A percentile compares a stretch with the other conserved stretches of the same genome.
Evolutionary conservation across 305 asterid species (phyloP).

Genomic region (Fraxinus xanthoxyloides): DNA sequence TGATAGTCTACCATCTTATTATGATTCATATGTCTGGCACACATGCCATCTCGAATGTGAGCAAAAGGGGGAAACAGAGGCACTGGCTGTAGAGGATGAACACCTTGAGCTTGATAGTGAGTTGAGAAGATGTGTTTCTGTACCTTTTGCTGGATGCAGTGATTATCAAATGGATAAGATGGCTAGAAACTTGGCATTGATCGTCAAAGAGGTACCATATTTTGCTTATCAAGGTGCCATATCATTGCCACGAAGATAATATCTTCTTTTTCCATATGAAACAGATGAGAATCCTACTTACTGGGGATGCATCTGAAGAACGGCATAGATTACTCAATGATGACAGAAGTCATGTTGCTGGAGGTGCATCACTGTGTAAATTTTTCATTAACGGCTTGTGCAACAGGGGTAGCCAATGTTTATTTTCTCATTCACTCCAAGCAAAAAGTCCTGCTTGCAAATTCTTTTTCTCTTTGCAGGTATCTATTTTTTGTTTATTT

Average conservation of each 20-base stretch:
- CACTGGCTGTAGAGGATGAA: slow-evolving; percentile 36
- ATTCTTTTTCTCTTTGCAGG: slow-evolving; percentile 89
- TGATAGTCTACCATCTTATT: slow-evolving; percentile 47
- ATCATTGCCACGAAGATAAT: slow-evolving; percentile 21
- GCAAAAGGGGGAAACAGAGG: slow-evolving; percentile 34
- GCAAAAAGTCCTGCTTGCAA: slow-evolving; percentile 66
- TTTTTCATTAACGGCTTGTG: slow-evolving; percentile 64
- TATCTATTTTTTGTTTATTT: slow-evolving; percentile 26
- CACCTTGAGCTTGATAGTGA: slow-evolving; percentile 43
- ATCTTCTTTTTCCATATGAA: slow-evolving; percentile 26
- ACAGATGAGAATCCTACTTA: slow-evolving; percentile 68
- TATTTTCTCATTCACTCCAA: slow-evolving; percentile 68
- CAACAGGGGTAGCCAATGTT: slow-evolving; percentile 74
- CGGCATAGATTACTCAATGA: slow-evolving; percentile 14
- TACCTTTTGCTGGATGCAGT: slow-evolving; percentile 64
- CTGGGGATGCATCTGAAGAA: slow-evolving; percentile 43
- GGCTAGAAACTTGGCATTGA: slow-evolving; percentile 55
- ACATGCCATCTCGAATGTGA: slow-evolving; percentile 39
- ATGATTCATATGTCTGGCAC: slow-evolving; percentile 50
- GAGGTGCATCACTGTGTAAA: slow-evolving; percentile 53
- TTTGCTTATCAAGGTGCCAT: slow-evolving; percentile 23
- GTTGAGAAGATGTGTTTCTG: slow-evolving; percentile 45
- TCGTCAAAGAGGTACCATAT: slow-evolving; percentile 69
- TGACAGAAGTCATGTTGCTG: slow-evolving; percentile 26
- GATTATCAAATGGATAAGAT: slow-evolving; percentile 50